Conservation (phyloP, 2,329 filamentous ascomycete genomes). For the Domatiomyces globalis region DNA sequence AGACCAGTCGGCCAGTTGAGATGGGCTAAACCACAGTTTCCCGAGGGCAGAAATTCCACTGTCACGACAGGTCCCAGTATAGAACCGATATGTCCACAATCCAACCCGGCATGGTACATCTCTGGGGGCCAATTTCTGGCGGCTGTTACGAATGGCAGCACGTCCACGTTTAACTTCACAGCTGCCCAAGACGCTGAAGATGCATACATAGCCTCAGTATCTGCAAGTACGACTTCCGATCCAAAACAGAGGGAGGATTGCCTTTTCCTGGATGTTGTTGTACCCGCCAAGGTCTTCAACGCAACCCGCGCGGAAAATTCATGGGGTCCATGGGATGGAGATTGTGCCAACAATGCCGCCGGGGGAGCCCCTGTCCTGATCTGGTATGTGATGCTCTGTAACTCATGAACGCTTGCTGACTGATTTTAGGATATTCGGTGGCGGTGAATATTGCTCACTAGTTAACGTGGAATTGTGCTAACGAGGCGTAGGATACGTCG, state of each 20-base stretch:
- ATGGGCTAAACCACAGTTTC: conserved; percentile 35
- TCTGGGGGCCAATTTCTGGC: conserved; percentile 24
- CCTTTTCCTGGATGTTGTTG: conserved; percentile 26
- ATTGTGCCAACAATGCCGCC: conserved; percentile 8
- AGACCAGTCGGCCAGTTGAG: conserved; percentile 35
- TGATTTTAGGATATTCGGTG: conserved; percentile 32
- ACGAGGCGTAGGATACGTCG: conserved; percentile 22
- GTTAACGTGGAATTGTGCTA: background rate
- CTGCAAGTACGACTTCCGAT: conserved; percentile 20
- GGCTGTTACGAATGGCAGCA: conserved; percentile 18
- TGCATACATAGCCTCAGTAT: conserved; percentile 3
- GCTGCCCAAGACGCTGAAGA: conserved; percentile 14
- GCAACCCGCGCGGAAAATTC: conserved; percentile 22
- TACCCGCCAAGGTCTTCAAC: conserved; percentile 22
- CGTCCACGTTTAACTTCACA: conserved; percentile 20
- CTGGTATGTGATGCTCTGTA: conserved; percentile 21
- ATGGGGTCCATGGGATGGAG: conserved; percentile 1
- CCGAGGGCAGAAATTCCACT: conserved; percentile 28
- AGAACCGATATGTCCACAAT: conserved; percentile 32
- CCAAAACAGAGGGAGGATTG: conserved; percentile 24
- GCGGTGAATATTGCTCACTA: conserved; percentile 16
- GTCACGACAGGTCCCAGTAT: conserved; percentile 23
- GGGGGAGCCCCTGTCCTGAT: conserved; percentile 24
- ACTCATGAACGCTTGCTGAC: background rate
- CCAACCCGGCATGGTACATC: conserved; percentile 31